phyloP scores from a whole-genome alignment of 1,284 basidiomycete species.

The Neonothopanus nambi region DNA sequence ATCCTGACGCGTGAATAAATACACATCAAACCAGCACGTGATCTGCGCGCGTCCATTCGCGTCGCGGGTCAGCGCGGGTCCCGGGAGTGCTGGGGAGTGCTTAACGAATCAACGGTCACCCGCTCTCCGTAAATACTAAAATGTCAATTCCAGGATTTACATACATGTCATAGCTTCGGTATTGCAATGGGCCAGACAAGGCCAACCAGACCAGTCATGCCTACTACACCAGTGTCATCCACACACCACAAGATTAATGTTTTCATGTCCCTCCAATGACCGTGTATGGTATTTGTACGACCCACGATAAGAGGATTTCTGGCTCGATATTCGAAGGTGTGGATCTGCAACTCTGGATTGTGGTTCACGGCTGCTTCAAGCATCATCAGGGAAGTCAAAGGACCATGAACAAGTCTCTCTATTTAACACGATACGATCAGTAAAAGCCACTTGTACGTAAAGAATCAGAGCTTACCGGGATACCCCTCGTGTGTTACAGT shows the following conservation, averaged over 20 bases:
- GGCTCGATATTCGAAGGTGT: conserved; percentile 71
- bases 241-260: conserved; percentile 53
- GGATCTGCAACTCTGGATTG: conserved; percentile 44
- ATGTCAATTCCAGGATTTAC: neutral
- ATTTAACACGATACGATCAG: conserved; percentile 1
- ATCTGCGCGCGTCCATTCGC: no score
- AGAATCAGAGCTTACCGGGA: conserved; percentile 50
- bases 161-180: neutral
- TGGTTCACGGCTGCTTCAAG: conserved; percentile 60
- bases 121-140: neutral
- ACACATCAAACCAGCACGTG: neutral
- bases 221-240: conserved; percentile 61
- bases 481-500: conserved; percentile 72
- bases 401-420: conserved; percentile 83
- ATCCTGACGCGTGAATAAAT: neutral
- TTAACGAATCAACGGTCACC: no score
- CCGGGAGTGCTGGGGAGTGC: no score
- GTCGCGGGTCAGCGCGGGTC: no score
- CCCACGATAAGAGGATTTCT: conserved; percentile 73
- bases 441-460: neutral
- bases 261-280: conserved; percentile 41
- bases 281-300: conserved; percentile 54
- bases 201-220: conserved; percentile 63
- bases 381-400: conserved; percentile 76
- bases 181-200: neutral